Percentiles rank a stretch among this genome's conserved stretches.
These are phyloP conservation scores for Ophiostoma novo-ulmi DNA, from an alignment of 2,329 filamentous ascomycete genomes.

Conservation along the genomic window DNA sequence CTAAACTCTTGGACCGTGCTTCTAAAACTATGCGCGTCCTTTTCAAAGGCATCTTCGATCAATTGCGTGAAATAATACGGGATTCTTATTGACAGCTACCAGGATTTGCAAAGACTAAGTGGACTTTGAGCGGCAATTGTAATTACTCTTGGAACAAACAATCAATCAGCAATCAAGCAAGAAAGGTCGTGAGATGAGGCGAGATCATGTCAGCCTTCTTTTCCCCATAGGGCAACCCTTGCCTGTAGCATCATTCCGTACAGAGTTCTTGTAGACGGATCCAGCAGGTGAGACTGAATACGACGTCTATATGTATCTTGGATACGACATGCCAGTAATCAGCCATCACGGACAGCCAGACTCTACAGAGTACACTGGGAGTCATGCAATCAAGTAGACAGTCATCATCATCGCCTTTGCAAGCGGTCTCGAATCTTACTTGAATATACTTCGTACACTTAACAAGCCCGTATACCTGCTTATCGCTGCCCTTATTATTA, in stretches of 20 bases:
- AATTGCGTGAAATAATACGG: no score
- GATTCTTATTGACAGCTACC: no score
- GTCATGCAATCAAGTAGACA: background rate
- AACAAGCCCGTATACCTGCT: background rate
- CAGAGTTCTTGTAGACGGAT: background rate
- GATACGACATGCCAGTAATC: background rate
- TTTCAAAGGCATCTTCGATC: no score
- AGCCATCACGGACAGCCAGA: background rate
- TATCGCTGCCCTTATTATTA: background rate
- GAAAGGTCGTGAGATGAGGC: background rate
- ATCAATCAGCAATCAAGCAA: no score
- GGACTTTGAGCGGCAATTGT: no score
- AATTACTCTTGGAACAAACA: background rate
- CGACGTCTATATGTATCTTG: background rate
- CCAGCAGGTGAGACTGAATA: background rate
- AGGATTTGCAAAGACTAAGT: no score
- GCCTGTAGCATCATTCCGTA: background rate
- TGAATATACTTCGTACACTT: background rate
- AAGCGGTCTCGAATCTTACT: no score
- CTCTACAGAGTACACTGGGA: background rate
- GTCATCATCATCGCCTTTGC: no score
- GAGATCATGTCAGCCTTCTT: background rate
- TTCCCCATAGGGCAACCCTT: background rate
- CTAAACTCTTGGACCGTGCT: no score
- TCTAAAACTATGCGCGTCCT: no score